phyloP scores from a whole-genome alignment of 352 stramenopile species.

The Blastocystis sp. region DNA sequence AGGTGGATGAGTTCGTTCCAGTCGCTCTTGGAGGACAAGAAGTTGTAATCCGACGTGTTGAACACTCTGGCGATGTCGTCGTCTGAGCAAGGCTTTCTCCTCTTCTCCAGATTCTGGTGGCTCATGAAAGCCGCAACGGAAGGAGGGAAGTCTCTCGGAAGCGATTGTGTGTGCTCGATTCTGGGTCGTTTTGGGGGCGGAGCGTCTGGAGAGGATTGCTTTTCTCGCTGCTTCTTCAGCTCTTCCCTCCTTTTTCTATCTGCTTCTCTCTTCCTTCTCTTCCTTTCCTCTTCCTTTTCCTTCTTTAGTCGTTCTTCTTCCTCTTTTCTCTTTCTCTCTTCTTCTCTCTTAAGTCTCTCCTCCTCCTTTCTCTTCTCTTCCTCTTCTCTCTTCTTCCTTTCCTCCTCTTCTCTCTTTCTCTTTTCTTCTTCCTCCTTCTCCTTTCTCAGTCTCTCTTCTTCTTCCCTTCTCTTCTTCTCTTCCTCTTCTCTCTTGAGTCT shows the following conservation, averaged over 20 bases:
- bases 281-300: background rate
- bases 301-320: background rate
- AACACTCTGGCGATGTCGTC: background rate
- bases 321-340: background rate
- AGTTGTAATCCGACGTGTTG: background rate
- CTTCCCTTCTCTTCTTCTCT: background rate
- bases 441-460: background rate
- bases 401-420: background rate
- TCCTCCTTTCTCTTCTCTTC: background rate
- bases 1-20: background rate
- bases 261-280: background rate
- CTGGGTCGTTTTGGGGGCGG: background rate
- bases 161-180: background rate
- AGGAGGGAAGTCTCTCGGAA: background rate
- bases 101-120: background rate
- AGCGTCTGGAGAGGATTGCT: background rate
- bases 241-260: constrained; percentile 12
- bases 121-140: background rate
- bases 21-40: background rate
- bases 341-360: background rate
- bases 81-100: background rate
- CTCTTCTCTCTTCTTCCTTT: background rate
- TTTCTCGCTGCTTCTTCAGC: background rate
- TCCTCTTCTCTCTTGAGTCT: background rate
- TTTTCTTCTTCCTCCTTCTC: background rate